These are phyloP conservation scores for Gentiana dahurica DNA, from an alignment of 257 asterid genomes.

Conservation along the genomic window DNA sequence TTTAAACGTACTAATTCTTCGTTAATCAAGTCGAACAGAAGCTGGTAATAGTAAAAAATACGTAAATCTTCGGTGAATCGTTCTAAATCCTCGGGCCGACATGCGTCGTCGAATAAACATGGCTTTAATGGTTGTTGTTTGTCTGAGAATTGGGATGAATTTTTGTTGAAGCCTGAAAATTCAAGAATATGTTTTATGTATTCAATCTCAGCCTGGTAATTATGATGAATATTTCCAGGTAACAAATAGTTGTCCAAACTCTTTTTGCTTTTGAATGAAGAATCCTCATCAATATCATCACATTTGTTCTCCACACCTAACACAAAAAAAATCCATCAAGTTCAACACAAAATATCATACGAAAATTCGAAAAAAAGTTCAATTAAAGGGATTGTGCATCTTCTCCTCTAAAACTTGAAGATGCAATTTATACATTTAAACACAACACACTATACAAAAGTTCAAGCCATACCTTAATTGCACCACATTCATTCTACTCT, in stretches of 20 bases:
- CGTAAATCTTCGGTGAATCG: slow-evolving; percentile 20
- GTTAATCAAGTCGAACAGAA: slow-evolving; percentile 56
- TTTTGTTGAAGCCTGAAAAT: slow-evolving; percentile 37
- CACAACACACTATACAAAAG: not conserved
- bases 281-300: slow-evolving; percentile 6
- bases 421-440: too few species aligned
- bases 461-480: not conserved
- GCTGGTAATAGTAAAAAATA: slow-evolving; percentile 50
- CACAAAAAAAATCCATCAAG: not conserved
- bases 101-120: slow-evolving; percentile 32
- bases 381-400: too few species aligned
- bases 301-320: slow-evolving; percentile 24
- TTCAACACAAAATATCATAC: too few species aligned
- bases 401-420: too few species aligned
- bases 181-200: slow-evolving; percentile 54
- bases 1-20: slow-evolving; percentile 42
- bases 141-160: slow-evolving; percentile 24
- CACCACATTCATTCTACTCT: not conserved
- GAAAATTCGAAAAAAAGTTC: too few species aligned
- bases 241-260: not conserved
- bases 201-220: slow-evolving; percentile 23
- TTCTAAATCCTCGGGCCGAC: slow-evolving; percentile 43
- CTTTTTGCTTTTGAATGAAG: slow-evolving; percentile 10
- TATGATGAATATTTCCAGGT: not conserved
- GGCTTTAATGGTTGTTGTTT: slow-evolving; percentile 13